Evolutionary conservation across 2,329 filamentous ascomycete species (phyloP), one percentile per base, ranked within the genome.

Genomic region (Cercospora sp.): DNA sequence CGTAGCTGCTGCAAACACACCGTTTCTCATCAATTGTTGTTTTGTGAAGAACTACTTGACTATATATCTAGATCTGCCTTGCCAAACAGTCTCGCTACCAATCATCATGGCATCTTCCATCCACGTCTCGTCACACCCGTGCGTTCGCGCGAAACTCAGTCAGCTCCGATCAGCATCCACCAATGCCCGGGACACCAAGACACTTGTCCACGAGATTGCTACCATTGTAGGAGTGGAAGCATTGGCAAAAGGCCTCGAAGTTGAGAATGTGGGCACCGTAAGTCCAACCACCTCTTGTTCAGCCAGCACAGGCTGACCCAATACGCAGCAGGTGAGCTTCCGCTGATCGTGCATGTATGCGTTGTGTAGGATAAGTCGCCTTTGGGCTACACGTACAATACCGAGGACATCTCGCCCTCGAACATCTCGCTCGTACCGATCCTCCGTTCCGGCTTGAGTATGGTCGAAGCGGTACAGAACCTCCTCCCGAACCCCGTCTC

Each of bases 371-470:
- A 90, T 77, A 82, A 86, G 76, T 95, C 93, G 0, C 91, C 92
- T 0, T 85, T 98, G 33, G 91, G 91, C 71, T 92, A 89, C 79
- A 81, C 88, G 70, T 97, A 94, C 81, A 85, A 87, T 13, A 89
- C 87, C 0, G 86, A 87, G 42, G 84, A 83, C 45, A 84, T 92
- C 71, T 80, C 85, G 5, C 90, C 92, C 0, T 81, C 84, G 60
- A 86, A 86, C 67, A 87, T 97, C 73, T 94, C 90, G 63, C 86
- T 98, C 63, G 90, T 98, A 2, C 94, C 94, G 42, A 96, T 98
- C 79, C 87, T 98, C n/a, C 87, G 94, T 69, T 96, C 92, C 3
- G 94, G 94, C 28, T 84, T 97, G 48, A 92, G 89, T 78, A 97
- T 98, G 94, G 87, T 96, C 53, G 92, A 96, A 77, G 91, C 93